phyloP scores from a whole-genome alignment of 2,329 filamentous ascomycete genomes.

The Aspergillus calidoustus region DNA sequence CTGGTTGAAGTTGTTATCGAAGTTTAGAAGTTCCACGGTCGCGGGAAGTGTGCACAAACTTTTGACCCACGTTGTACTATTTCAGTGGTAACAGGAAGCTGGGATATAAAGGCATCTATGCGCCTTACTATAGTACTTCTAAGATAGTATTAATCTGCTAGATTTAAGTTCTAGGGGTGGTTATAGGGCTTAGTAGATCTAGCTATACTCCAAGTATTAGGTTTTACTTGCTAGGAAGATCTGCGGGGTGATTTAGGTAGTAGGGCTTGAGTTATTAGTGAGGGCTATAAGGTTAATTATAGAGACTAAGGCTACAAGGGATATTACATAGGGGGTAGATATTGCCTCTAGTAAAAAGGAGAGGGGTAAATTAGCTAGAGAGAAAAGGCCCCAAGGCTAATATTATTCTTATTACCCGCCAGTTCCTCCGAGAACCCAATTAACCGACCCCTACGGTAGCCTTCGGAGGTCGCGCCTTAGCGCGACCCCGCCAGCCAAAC shows the following conservation, averaged over 20 bases:
- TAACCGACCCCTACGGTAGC: too few relatives aligned
- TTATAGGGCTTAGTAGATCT: constrained; percentile 48
- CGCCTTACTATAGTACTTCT: constrained; percentile 47
- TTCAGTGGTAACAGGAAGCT: constrained; percentile 35
- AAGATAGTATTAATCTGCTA: constrained; percentile 48
- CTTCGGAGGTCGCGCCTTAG: too few relatives aligned
- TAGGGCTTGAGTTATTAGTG: too few relatives aligned
- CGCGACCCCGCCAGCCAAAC: too few relatives aligned
- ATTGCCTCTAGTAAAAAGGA: too few relatives aligned
- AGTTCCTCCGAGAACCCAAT: constrained; percentile 61
- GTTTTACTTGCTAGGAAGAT: constrained; percentile 54
- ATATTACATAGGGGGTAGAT: constrained; percentile 48
- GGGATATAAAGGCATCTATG: constrained; percentile 47
- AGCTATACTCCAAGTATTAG: constrained; percentile 54
- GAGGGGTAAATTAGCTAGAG: too few relatives aligned
- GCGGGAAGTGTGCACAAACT: too few relatives aligned
- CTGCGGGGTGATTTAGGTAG: constrained; percentile 42
- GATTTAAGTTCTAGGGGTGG: constrained; percentile 54
- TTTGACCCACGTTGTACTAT: too few relatives aligned
- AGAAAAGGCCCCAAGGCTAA: constrained; percentile 52
- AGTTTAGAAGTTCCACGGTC: too few relatives aligned
- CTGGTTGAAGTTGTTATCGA: too few relatives aligned
- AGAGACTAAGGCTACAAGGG: constrained; percentile 55
- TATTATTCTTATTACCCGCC: constrained; percentile 55
- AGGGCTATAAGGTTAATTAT: constrained; percentile 60